Conservation (phyloP, 139 green algal species). For the Chlamydomonas sp. region DNA sequence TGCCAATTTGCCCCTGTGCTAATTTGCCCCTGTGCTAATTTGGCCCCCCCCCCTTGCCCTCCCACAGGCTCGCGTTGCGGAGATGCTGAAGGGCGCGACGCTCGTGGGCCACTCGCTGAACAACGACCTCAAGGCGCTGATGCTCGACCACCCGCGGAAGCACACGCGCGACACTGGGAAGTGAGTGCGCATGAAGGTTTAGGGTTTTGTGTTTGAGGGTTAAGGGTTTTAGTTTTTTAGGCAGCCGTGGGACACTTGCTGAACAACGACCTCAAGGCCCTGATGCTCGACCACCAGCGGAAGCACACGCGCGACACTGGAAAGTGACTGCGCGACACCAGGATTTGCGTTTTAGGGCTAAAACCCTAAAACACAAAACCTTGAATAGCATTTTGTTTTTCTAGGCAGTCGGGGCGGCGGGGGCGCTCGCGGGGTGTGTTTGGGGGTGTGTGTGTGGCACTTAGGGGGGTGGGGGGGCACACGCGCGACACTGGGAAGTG, state of each 20-base stretch:
- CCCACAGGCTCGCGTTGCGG: constrained; percentile 34
- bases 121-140: constrained; percentile 80
- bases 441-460: too few species aligned
- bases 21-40: constrained; percentile 1
- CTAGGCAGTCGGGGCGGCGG: too few species aligned
- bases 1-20: too few species aligned
- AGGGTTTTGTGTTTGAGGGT: too few species aligned
- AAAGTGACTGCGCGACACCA: constrained; percentile 38
- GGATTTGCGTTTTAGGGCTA: too few species aligned
- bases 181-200: too few species aligned
- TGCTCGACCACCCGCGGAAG: constrained; percentile 68
- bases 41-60: constrained; percentile 12
- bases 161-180: constrained; percentile 63
- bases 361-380: too few species aligned
- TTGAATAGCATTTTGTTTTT: too few species aligned
- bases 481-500: too few species aligned
- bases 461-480: too few species aligned
- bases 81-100: constrained; percentile 55
- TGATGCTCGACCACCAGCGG: constrained; percentile 72
- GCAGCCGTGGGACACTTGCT: constrained; percentile 83
- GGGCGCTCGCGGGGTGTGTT: too few species aligned
- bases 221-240: too few species aligned
- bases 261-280: constrained; percentile 74
- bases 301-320: constrained; percentile 65
- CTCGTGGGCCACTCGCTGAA: constrained; percentile 80